Evolutionary conservation across 2,329 filamentous ascomycete species (phyloP), one percentile per base, ranked within the genome.

Genomic region (Pseudogymnoascus sp.): DNA sequence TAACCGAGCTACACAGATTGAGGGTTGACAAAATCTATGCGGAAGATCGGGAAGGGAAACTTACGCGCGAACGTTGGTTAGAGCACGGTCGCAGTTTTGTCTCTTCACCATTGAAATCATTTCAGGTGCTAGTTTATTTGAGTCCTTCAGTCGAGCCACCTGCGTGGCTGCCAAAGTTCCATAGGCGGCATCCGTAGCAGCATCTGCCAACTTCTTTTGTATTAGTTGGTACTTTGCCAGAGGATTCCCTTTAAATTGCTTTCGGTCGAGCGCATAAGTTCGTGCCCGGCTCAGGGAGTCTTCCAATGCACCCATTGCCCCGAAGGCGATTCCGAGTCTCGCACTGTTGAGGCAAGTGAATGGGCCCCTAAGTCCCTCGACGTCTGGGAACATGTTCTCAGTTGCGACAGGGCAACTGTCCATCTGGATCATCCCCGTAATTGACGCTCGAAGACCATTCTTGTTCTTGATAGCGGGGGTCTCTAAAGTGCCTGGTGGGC

Each of bases 91-190:
- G 76, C 95, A 99, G 77, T 99, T 99, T 79, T 97, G 93, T 69
- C 95, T 83, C 84, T 99, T 99, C 74, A 97, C 87, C 90, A 99
- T 84, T 74, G 84, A 87, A 71, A 99, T 96, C 93, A 97, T 97
- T 79, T 99, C 95, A 5, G 95, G 93, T 2, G 89, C 87, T 23
- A 84, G 86, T 76, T 91, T 90, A 67, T 92, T 93, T 73, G 91
- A 86, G 70, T 97, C 93, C 83, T 97, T 97, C 64, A 97, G 84
- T 66, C 93, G 82, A 62, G 92, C 93, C 36, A 97, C 93, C 77
- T 99, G 95, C 64, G 91, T 86, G 5, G 91, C 89, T 6, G 95
- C 95, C 62, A 96, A 79, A n/a, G 90, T 90, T 46, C 95, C 95
- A 73, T 90, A 97, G 1, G 93, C 89, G 1, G 90, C 91, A 75